Conservation (phyloP, 441 rosid species). For the Lepidium campestre region DNA sequence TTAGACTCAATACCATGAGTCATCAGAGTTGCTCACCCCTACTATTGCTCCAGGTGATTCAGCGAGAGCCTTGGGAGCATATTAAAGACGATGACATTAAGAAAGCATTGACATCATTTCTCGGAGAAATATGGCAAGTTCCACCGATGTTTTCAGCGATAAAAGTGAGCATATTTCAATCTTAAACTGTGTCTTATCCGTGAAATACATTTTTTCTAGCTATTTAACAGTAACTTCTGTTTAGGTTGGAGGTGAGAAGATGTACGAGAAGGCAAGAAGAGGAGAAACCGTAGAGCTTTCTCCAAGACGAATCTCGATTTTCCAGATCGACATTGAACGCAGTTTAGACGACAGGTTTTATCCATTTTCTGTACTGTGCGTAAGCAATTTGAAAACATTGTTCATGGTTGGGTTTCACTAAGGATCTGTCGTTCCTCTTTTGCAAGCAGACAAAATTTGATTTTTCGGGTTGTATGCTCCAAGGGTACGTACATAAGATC, state of each 20-base stretch:
- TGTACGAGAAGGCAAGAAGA: constrained; percentile 97
- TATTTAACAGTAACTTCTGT: not conserved
- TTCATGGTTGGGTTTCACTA: not conserved
- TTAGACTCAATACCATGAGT: not conserved
- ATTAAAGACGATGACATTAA: constrained; percentile 75
- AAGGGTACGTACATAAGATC: constrained; percentile 95
- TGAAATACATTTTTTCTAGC: not conserved
- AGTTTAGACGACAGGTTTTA: constrained; percentile 86
- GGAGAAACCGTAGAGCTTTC: constrained; percentile 89
- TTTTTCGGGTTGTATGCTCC: constrained; percentile 79
- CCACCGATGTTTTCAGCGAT: constrained; percentile 99
- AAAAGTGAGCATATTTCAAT: constrained; percentile 50
- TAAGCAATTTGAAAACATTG: constrained; percentile 1
- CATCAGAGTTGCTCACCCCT: constrained; percentile 2
- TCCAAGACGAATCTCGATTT: constrained; percentile 84
- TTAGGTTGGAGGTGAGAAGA: constrained; percentile 94
- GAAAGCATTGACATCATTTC: constrained; percentile 70
- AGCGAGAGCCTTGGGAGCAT: constrained; percentile 96
- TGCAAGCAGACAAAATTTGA: constrained; percentile 89
- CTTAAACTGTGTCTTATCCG: not conserved
- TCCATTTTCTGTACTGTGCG: not conserved
- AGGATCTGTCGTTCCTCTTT: not conserved
- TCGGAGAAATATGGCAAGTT: constrained; percentile 99
- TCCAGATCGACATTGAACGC: constrained; percentile 73
- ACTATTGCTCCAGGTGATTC: constrained; percentile 55